These are phyloP conservation scores for Boletus sensibilis DNA, from an alignment of 768 basidiomycete species.

Conservation along the genomic window DNA sequence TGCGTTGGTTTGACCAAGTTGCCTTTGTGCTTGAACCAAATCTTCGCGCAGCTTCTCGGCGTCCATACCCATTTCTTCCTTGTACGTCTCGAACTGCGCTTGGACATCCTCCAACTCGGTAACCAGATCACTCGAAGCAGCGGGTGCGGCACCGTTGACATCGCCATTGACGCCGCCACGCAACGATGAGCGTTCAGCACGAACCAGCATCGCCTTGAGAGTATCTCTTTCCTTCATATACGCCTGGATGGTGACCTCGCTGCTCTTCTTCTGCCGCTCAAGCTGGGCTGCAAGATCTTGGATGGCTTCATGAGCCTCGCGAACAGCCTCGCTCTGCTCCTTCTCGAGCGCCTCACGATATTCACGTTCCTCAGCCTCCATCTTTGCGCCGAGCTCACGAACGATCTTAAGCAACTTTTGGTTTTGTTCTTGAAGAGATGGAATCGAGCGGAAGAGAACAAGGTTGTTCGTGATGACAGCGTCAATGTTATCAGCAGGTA, in stretches of 20 bases:
- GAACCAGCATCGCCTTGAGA: constrained; percentile 68
- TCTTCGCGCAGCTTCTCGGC: constrained; percentile 72
- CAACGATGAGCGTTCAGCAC: constrained; percentile 40
- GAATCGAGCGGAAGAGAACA: constrained; percentile 80
- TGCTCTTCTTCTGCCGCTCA: constrained; percentile 71
- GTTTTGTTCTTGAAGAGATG: constrained; percentile 86
- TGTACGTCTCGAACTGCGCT: constrained; percentile 77
- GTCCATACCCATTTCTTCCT: constrained; percentile 78
- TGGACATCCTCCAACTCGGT: constrained; percentile 73
- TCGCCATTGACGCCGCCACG: constrained; percentile 32
- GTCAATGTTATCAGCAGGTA: constrained; percentile 60
- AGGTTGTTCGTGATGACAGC: constrained; percentile 86
- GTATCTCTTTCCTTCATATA: constrained; percentile 88
- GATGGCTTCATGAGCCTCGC: constrained; percentile 87
- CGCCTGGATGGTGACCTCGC: constrained; percentile 70
- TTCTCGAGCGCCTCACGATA: constrained; percentile 66
- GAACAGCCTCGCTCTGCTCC: constrained; percentile 77
- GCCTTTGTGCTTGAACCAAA: constrained; percentile 58
- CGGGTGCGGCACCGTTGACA: constrained; percentile 26
- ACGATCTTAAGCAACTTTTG: constrained; percentile 83
- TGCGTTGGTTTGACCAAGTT: constrained; percentile 61
- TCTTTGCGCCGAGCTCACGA: constrained; percentile 75
- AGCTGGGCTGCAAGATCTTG: constrained; percentile 73
- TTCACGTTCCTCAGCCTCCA: constrained; percentile 84
- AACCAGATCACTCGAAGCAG: constrained; percentile 40